Evolutionary conservation across 495 filamentous ascomycete genomes (phyloP).

Genomic region (Penicillium maclennaniae): DNA sequence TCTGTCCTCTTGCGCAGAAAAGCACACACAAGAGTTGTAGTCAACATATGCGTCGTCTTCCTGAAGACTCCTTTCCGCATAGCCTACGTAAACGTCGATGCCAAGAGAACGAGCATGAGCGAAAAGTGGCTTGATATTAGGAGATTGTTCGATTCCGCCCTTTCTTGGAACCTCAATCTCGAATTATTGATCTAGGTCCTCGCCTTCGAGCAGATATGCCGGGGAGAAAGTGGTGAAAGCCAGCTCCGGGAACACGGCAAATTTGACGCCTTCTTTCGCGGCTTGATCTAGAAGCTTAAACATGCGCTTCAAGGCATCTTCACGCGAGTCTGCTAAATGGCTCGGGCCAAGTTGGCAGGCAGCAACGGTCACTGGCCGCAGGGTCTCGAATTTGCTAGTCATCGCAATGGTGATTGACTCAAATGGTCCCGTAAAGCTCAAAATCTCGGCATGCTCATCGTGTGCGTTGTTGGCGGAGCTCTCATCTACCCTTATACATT

Average conservation of each 20-base stretch:
- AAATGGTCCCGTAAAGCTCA: neutral
- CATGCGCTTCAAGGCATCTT: slow-evolving; percentile 38
- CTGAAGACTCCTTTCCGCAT: slow-evolving; percentile 32
- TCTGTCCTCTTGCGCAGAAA: slow-evolving; percentile 33
- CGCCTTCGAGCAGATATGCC: slow-evolving; percentile 31
- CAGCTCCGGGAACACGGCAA: slow-evolving; percentile 47
- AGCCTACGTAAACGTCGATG: slow-evolving; percentile 47
- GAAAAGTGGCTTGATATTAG: slow-evolving; percentile 43
- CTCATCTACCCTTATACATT: neutral
- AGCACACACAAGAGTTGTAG: slow-evolving; percentile 47
- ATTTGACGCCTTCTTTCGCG: slow-evolving; percentile 29
- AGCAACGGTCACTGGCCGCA: slow-evolving; percentile 20
- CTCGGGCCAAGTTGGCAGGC: slow-evolving; percentile 44
- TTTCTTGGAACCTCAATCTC: slow-evolving; percentile 34
- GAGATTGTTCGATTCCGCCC: slow-evolving; percentile 20
- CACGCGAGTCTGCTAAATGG: slow-evolving; percentile 30
- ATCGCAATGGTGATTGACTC: neutral
- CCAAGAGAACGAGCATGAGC: slow-evolving; percentile 35
- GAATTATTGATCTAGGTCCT: slow-evolving; percentile 41
- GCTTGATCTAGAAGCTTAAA: slow-evolving; percentile 38
- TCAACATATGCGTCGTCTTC: slow-evolving; percentile 24
- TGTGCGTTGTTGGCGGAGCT: neutral
- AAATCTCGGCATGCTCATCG: neutral
- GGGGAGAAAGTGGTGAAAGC: slow-evolving; percentile 51
- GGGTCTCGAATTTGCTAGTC: neutral